Base-by-base conservation (phyloP, 2,329 filamentous ascomycete species). In the Trichoderma oligosporum region DNA sequence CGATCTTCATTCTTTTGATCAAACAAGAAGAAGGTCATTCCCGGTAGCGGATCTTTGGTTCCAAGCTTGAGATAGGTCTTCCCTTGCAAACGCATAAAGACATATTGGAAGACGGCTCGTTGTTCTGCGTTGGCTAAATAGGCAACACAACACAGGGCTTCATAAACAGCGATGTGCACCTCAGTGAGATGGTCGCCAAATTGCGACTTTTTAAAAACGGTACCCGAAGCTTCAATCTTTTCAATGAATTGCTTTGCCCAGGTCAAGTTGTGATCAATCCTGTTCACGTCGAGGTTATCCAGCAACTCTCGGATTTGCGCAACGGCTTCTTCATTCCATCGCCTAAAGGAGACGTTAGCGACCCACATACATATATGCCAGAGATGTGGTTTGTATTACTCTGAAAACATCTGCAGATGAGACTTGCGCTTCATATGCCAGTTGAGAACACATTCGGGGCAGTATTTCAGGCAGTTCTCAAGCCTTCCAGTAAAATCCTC, bases 21-120 rank as follows among this genome's bases (percentile, higher is more conserved):
- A 67, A 96, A 97, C 2, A 97, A 78, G 64, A 97, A 97, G 18
- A 82, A 84, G 2, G 88, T 88, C 78, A 94, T 90, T 11, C 90
- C 89, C 2, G 93, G 92, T 2, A 95, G 80, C 57, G 94, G 82
- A 59, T 83, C 74, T 57, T 80, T 90, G 24, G 85, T 82, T 1
- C 84, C 83, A 24, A 96, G 79, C 67, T 88, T 91, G 16, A 97
- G 77, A n/a, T 84, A 83, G 64, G 83, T 91, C 66, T 87, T 92
- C 12, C 83, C 83, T 53, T 74, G 73, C 2, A 95, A 84, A 20
- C 91, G 80, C 63, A 83, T 79, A 70, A 97, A 97, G 9, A 95
- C 90, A 63, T 81, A 84, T 68, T 96, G 88, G 68, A 97, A 96
- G 62, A 85, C 69, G 0, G 68, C 64, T 2, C 79, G 76, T 61